Conservation (phyloP, 2,329 filamentous ascomycete species). For the Trichoderma sp. region DNA sequence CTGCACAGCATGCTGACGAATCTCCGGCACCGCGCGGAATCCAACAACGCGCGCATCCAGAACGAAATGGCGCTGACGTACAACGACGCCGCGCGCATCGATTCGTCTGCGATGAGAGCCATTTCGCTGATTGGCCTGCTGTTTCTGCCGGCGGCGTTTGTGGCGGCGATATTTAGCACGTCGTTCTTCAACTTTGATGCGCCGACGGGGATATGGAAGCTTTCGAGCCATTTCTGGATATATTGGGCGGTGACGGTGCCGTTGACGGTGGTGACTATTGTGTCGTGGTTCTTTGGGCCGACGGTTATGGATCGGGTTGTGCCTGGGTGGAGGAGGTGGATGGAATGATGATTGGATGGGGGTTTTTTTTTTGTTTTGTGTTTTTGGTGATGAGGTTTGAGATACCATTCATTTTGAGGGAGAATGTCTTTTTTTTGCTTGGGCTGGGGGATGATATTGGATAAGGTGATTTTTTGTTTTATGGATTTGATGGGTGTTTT, state of each 20-base stretch:
- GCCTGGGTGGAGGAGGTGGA: not conserved
- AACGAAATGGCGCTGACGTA: slow-evolving; percentile 54
- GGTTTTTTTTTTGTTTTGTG: not conserved
- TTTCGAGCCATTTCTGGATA: slow-evolving; percentile 36
- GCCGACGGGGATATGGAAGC: slow-evolving; percentile 26
- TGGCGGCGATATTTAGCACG: slow-evolving; percentile 47
- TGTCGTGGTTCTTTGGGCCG: slow-evolving; percentile 23
- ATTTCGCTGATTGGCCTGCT: slow-evolving; percentile 46
- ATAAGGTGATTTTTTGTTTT: not conserved
- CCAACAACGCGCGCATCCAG: slow-evolving; percentile 46
- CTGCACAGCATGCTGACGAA: slow-evolving; percentile 34
- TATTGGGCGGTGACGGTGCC: slow-evolving; percentile 35
- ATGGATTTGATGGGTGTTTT: not conserved
- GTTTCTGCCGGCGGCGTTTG: slow-evolving; percentile 51
- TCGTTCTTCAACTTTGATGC: slow-evolving; percentile 40
- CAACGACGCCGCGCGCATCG: slow-evolving; percentile 42
- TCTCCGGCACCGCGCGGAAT: slow-evolving; percentile 35
- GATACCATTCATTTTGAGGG: not conserved
- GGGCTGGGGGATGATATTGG: not conserved
- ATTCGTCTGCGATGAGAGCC: slow-evolving; percentile 51
- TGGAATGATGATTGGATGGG: not conserved
- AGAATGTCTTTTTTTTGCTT: not conserved
- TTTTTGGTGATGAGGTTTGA: not conserved
- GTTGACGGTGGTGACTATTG: slow-evolving; percentile 26
- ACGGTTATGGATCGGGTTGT: not conserved